Percentiles rank a stretch among this genome's conserved stretches.
Evolutionary conservation across 306 rosid species (phyloP).

Genomic region (Nissolia schottii): DNA sequence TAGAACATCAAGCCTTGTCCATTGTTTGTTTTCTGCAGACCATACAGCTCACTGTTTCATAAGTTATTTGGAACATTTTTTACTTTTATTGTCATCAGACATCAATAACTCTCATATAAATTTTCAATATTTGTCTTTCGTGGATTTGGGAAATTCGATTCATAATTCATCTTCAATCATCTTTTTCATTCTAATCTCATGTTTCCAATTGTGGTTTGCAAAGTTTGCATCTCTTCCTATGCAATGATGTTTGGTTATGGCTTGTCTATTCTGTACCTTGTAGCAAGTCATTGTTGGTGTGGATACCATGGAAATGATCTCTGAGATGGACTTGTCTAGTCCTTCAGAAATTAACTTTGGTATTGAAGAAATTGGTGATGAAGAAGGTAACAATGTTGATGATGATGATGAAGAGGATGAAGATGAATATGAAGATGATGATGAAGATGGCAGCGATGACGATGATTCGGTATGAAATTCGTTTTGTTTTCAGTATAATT

Average conservation of each 20-base stretch:
- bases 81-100: not conserved
- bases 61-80: not conserved
- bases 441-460: conserved; percentile 20
- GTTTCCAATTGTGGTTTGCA: not conserved
- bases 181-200: not conserved
- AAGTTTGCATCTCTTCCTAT: conserved; percentile 3
- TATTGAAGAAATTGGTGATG: conserved; percentile 80
- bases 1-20: not conserved
- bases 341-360: conserved; percentile 86
- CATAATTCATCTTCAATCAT: not conserved
- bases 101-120: not conserved
- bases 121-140: not conserved
- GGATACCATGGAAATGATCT: conserved; percentile 80
- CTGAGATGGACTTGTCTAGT: conserved; percentile 74
- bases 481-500: conserved; percentile 2
- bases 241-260: not conserved
- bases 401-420: conserved; percentile 42
- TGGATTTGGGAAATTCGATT: not conserved
- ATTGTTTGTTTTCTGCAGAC: not conserved
- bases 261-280: conserved; percentile 22
- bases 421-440: conserved; percentile 45
- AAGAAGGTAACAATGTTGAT: conserved; percentile 49
- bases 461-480: conserved; percentile 57
- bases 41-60: not conserved
- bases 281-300: conserved; percentile 97